Conservation (phyloP, 805 yeast species). For the Yamadazyma kitorensis region DNA sequence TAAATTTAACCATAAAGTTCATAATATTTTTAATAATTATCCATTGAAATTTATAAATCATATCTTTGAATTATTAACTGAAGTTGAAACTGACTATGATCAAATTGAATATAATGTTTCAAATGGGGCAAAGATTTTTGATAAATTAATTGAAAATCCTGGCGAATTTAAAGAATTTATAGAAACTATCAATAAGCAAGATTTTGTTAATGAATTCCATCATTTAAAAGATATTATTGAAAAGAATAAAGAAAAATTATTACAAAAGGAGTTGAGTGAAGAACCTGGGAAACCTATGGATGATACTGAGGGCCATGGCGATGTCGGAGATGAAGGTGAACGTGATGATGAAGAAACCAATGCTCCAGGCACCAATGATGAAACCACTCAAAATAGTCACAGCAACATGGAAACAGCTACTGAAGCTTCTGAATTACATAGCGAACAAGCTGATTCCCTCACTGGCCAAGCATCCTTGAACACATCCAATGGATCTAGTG, state of each 20-base stretch:
- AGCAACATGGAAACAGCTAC: not conserved
- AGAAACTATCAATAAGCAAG: conserved; percentile 19
- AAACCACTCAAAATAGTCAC: no score
- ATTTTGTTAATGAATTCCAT: conserved; percentile 28
- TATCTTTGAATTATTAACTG: conserved; percentile 9
- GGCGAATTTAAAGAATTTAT: conserved; percentile 19
- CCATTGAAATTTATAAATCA: conserved; percentile 17
- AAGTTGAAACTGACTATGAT: conserved; percentile 3
- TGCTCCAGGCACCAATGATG: no score
- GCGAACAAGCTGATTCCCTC: no score
- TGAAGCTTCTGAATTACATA: no score
- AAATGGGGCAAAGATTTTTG: conserved; percentile 19
- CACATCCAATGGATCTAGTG: no score
- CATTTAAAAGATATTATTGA: conserved; percentile 18
- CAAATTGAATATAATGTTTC: conserved; percentile 7
- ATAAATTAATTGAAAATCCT: conserved; percentile 17
- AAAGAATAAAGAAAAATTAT: conserved; percentile 7
- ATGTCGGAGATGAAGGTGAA: conserved; percentile 15
- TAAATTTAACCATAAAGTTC: conserved; percentile 14
- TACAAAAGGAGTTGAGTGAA: conserved; percentile 7
- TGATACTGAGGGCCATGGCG: conserved; percentile 13
- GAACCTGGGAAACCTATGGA: conserved; percentile 10
- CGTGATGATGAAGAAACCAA: conserved; percentile 4
- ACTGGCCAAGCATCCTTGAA: no score
- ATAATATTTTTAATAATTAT: conserved; percentile 12